Conservation (phyloP, 2,329 filamentous ascomycete genomes). For the Fusarium siculi region DNA sequence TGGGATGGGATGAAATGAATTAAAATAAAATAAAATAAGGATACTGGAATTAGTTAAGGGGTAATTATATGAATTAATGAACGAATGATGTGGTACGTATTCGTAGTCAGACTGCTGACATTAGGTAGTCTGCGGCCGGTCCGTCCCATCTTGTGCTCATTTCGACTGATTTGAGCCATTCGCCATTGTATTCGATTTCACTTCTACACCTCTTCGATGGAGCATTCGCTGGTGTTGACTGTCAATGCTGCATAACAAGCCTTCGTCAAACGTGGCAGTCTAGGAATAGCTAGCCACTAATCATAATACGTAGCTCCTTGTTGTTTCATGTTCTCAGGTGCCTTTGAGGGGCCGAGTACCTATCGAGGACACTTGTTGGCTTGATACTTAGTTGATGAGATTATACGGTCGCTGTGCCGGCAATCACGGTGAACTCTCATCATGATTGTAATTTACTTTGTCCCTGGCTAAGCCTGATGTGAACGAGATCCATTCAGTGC, state of each 20-base stretch:
- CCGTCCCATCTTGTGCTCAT: constrained; percentile 30
- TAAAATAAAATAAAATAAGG: neutral
- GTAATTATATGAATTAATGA: constrained; percentile 1
- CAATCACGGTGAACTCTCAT: constrained; percentile 24
- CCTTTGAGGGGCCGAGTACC: neutral
- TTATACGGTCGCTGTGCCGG: constrained; percentile 18
- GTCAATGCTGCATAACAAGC: constrained; percentile 8
- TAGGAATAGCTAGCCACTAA: neutral
- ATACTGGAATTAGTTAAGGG: neutral
- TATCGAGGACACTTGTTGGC: constrained; percentile 23
- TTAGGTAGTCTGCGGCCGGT: constrained; percentile 11
- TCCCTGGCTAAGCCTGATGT: constrained; percentile 38
- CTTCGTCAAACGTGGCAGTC: constrained; percentile 17
- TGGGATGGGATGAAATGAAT: neutral
- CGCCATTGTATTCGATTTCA: neutral
- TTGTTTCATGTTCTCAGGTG: constrained; percentile 30
- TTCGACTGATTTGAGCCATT: constrained; percentile 10
- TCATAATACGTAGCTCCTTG: neutral
- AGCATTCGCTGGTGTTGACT: neutral
- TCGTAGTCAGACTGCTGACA: constrained; percentile 1
- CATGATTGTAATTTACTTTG: constrained; percentile 33
- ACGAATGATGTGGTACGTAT: constrained; percentile 3
- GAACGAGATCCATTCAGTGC: constrained; percentile 40
- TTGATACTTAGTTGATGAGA: neutral
- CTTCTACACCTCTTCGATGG: neutral